Evolutionary conservation across 352 stramenopile species (phyloP).

Genomic region (Globisporangium alternatum): DNA sequence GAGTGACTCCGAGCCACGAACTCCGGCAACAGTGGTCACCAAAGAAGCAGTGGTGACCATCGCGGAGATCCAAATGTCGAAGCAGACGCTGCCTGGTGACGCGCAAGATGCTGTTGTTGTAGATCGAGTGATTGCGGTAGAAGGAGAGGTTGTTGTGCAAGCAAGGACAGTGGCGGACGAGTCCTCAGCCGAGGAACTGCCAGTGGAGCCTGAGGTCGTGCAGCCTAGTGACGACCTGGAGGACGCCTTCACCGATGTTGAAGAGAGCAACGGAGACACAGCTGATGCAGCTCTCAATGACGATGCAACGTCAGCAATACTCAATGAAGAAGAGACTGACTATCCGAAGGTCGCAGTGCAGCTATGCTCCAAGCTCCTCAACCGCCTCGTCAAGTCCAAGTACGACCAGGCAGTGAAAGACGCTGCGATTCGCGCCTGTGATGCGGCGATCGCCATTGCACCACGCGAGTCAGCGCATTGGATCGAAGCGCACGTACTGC

Average conservation of each 20-base stretch:
- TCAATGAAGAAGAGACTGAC: conserved; percentile 9
- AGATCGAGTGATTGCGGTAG: background rate
- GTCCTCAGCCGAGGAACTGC: background rate
- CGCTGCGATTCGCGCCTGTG: conserved; percentile 38
- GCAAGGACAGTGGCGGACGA: background rate
- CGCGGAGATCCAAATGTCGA: background rate
- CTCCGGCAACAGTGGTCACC: background rate
- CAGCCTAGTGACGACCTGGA: background rate
- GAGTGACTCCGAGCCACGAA: background rate
- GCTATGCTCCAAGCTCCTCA: conserved; percentile 38
- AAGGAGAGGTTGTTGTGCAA: background rate
- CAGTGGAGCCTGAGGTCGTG: background rate
- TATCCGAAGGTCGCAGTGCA: conserved; percentile 30
- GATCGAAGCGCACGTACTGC: conserved; percentile 43
- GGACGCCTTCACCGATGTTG: background rate
- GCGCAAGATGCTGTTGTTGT: background rate
- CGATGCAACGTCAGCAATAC: background rate
- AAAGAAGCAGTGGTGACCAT: background rate
- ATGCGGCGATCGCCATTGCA: conserved; percentile 41
- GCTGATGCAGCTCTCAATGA: background rate
- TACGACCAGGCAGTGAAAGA: conserved; percentile 32
- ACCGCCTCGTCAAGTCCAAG: conserved; percentile 40
- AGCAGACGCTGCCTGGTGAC: background rate
- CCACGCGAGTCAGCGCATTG: conserved; percentile 20
- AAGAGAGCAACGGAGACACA: background rate